Conservation (phyloP, 1,139 yeast genomes). For the Chernovozyma aurita region DNA sequence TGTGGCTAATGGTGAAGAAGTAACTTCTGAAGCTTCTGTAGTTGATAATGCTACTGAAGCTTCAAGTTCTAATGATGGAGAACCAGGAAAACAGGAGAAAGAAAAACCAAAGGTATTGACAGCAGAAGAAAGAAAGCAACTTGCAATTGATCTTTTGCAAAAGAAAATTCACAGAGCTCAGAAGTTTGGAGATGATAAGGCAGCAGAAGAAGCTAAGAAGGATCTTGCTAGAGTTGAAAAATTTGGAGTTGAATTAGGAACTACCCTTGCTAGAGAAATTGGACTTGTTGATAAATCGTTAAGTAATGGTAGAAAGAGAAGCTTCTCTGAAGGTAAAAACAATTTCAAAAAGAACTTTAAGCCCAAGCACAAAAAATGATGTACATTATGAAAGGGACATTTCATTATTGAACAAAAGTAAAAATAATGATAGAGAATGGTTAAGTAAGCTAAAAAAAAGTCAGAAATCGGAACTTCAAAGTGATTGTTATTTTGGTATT, state of each 20-base stretch:
- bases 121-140: conserved; percentile 66
- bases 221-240: conserved; percentile 70
- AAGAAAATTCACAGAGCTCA: conserved; percentile 69
- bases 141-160: conserved; percentile 64
- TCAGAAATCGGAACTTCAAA: too few species aligned
- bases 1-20: conserved; percentile 8
- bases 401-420: too few species aligned
- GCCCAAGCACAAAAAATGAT: conserved; percentile 10
- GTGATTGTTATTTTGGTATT: too few species aligned
- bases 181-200: conserved; percentile 67
- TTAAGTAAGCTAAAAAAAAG: too few species aligned
- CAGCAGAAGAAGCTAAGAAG: conserved; percentile 51
- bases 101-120: conserved; percentile 39
- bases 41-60: conserved; percentile 7
- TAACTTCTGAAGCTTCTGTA: conserved; percentile 10
- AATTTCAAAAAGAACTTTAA: conserved; percentile 10
- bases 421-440: conserved; percentile 1
- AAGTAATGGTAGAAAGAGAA: conserved; percentile 13
- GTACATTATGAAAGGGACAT: conserved; percentile 3
- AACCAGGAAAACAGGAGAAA: conserved; percentile 13
- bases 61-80: conserved; percentile 5
- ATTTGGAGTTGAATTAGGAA: conserved; percentile 74
- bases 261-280: conserved; percentile 63
- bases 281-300: conserved; percentile 46
- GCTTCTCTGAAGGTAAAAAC: conserved; percentile 7